Percentiles rank a stretch among this genome's conserved stretches.
These are phyloP conservation scores for Saccharomycopsis sp. DNA, from an alignment of 805 yeast genomes.

Conservation along the genomic window DNA sequence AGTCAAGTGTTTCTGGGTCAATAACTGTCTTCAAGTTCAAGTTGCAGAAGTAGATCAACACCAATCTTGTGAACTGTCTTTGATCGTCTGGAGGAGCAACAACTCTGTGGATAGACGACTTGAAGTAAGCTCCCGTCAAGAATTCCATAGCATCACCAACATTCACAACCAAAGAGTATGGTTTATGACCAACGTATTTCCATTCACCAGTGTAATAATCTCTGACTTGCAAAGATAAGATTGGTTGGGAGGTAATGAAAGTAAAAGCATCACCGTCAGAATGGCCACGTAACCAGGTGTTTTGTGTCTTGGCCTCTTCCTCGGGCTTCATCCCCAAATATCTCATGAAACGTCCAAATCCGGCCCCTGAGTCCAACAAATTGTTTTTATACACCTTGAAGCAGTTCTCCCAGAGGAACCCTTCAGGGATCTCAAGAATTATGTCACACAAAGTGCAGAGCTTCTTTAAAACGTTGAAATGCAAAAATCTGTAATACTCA, in stretches of 20 bases:
- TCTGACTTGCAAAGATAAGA: conserved; percentile 34
- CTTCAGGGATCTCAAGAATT: conserved; percentile 40
- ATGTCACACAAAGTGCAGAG: conserved; percentile 38
- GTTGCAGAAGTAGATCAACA: conserved; percentile 29
- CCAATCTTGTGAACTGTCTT: conserved; percentile 25
- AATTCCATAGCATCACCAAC: conserved; percentile 37
- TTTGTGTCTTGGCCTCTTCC: conserved; percentile 29
- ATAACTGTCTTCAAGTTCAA: conserved; percentile 26
- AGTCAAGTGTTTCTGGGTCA: conserved; percentile 29
- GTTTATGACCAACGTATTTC: conserved; percentile 35
- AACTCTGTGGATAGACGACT: conserved; percentile 31
- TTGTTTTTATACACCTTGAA: conserved; percentile 26
- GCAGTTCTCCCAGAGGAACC: conserved; percentile 6
- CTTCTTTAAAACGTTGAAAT: conserved; percentile 32
- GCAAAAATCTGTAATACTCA: conserved; percentile 36
- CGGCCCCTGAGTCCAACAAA: conserved; percentile 33
- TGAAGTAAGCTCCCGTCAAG: conserved; percentile 32
- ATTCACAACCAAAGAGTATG: conserved; percentile 34
- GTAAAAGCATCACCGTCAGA: conserved; percentile 34
- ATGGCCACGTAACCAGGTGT: conserved; percentile 41
- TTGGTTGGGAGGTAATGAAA: conserved; percentile 36
- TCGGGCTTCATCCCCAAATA: conserved; percentile 32
- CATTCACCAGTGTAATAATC: conserved; percentile 33
- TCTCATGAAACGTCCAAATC: conserved; percentile 34
- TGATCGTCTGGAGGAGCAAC: conserved; percentile 31